These are phyloP conservation scores for Lepidium aucheri DNA, from an alignment of 345 rosid species.

Conservation along the genomic window DNA sequence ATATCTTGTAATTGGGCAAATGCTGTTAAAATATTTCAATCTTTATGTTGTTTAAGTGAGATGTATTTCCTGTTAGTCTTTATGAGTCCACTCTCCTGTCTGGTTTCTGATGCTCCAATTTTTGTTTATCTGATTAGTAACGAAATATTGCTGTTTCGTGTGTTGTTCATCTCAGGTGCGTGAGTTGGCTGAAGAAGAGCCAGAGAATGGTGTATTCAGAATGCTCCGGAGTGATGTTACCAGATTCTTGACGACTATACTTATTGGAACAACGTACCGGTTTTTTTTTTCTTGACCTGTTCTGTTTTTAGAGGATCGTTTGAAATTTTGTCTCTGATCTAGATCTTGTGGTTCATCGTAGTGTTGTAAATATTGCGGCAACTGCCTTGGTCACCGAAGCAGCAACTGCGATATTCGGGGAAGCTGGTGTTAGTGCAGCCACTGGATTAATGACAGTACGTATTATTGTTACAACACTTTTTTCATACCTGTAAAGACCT, in stretches of 20 bases:
- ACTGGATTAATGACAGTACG: constrained; percentile 98
- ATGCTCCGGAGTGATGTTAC: constrained; percentile 97
- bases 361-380: constrained; percentile 98
- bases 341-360: constrained; percentile 31
- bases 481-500: not conserved
- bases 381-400: constrained; percentile 98
- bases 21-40: not conserved
- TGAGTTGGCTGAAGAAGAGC: constrained; percentile 92
- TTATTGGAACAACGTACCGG: constrained; percentile 93
- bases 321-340: constrained; percentile 25
- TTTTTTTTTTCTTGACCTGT: constrained; percentile 20
- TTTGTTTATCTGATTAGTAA: constrained; percentile 10
- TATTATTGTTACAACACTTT: constrained; percentile 4
- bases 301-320: constrained; percentile 18
- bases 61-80: not conserved
- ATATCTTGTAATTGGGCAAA: not conserved
- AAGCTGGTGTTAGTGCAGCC: constrained; percentile 99
- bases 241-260: constrained; percentile 95
- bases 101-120: not conserved
- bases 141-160: constrained; percentile 14
- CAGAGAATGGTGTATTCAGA: constrained; percentile 92
- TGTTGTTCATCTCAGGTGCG: constrained; percentile 51
- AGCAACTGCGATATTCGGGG: constrained; percentile 97
- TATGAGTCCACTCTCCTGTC: not conserved
- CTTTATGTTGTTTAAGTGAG: not conserved